Evolutionary conservation across 140 eudicot genomes (phyloP).

Genomic region (Senecio squalidus): DNA sequence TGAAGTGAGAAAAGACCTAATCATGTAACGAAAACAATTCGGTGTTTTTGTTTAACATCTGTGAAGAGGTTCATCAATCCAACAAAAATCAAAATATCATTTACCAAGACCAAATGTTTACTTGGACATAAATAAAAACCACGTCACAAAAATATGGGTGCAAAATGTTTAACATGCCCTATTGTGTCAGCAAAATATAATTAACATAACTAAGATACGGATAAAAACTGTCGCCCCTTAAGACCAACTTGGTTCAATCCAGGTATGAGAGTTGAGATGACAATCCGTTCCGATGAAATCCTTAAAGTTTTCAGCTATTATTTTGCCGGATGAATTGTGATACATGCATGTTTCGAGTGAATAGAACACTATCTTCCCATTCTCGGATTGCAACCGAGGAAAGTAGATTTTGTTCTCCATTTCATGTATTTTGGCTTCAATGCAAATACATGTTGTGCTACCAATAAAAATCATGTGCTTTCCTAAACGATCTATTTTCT

Average conservation of each 20-base stretch:
- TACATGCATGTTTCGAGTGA: neutral
- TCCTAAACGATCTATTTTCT: neutral
- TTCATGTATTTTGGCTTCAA: neutral
- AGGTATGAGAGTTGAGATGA: neutral
- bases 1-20: too few species aligned
- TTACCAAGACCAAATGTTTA: too few species aligned
- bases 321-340: neutral
- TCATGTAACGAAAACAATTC: too few species aligned
- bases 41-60: too few species aligned
- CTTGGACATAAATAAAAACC: too few species aligned
- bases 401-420: conserved; percentile 5
- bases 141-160: too few species aligned
- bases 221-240: too few species aligned
- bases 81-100: too few species aligned
- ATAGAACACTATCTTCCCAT: neutral
- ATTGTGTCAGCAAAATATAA: too few species aligned
- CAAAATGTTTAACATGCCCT: neutral
- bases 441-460: neutral
- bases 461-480: neutral
- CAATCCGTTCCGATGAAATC: neutral
- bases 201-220: too few species aligned
- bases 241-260: conserved; percentile 8
- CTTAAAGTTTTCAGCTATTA: neutral
- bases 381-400: neutral
- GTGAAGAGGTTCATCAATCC: too few species aligned